Evolutionary conservation across 306 rosid species (phyloP).

Genomic region (Glycine soja): DNA sequence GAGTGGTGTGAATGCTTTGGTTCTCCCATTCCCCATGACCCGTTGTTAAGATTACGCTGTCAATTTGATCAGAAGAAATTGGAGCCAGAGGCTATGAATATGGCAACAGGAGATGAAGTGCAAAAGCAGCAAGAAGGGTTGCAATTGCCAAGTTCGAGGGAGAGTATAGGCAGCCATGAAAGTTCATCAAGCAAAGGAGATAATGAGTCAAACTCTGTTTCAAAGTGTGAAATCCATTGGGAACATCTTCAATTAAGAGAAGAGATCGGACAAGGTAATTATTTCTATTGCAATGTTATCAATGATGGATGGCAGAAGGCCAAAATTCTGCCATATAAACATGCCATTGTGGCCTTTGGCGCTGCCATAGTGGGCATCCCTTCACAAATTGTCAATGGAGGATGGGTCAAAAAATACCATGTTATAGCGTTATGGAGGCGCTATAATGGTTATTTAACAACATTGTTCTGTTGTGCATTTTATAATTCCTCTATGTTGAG

Average conservation of each 20-base stretch:
- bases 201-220: conserved; percentile 54
- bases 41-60: conserved; percentile 41
- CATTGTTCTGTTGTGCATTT: conserved; percentile 1
- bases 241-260: conserved; percentile 70
- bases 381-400: too few species aligned
- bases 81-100: conserved; percentile 53
- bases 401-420: too few species aligned
- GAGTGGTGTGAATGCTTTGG: conserved; percentile 50
- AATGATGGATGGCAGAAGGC: too few species aligned
- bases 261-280: conserved; percentile 78
- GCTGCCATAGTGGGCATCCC: too few species aligned
- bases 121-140: conserved; percentile 54
- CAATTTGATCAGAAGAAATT: conserved; percentile 37
- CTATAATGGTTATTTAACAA: too few species aligned
- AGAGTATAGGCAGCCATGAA: conserved; percentile 43
- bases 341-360: too few species aligned
- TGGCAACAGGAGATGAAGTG: conserved; percentile 52
- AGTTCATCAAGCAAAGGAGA: conserved; percentile 66
- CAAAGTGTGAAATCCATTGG: conserved; percentile 66
- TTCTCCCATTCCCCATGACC: conserved; percentile 41
- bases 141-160: conserved; percentile 47
- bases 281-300: neutral
- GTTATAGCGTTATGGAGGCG: too few species aligned
- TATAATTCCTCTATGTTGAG: conserved; percentile 27
- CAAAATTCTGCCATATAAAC: too few species aligned